phyloP scores from a whole-genome alignment of 352 stramenopile genomes.

The Pythium sp. region DNA sequence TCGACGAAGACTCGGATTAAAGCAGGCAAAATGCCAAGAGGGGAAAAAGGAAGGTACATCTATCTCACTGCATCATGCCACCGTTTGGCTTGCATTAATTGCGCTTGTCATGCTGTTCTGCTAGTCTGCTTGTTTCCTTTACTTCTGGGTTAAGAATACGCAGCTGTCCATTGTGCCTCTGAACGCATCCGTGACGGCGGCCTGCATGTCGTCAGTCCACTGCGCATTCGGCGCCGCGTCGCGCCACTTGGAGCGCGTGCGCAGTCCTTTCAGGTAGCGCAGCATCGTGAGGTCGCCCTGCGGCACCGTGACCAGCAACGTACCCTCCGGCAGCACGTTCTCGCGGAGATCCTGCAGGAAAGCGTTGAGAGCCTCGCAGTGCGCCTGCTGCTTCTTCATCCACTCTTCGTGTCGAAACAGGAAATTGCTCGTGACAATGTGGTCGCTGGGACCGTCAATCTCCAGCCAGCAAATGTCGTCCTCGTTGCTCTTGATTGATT shows the following conservation, averaged over 20 bases:
- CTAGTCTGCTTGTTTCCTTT: slow-evolving; percentile 3
- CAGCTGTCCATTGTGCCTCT: slow-evolving; percentile 69
- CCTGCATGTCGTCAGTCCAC: slow-evolving; percentile 55
- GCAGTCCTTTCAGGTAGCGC: slow-evolving; percentile 69
- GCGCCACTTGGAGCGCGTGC: slow-evolving; percentile 74
- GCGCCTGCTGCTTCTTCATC: slow-evolving; percentile 55
- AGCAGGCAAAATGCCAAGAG: too few species aligned
- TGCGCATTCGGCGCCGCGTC: slow-evolving; percentile 36
- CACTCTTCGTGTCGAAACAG: slow-evolving; percentile 57
- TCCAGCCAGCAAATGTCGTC: slow-evolving; percentile 77
- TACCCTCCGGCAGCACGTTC: slow-evolving; percentile 41
- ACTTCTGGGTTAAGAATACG: slow-evolving; percentile 72
- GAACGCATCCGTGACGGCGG: slow-evolving; percentile 65
- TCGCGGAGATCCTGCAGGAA: slow-evolving; percentile 46
- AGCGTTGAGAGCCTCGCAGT: slow-evolving; percentile 47
- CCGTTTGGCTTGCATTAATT: neutral
- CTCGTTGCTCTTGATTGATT: slow-evolving; percentile 14
- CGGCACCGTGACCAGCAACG: slow-evolving; percentile 62
- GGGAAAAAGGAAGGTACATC: neutral
- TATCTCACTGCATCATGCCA: neutral
- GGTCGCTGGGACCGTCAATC: slow-evolving; percentile 46
- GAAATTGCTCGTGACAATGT: slow-evolving; percentile 48
- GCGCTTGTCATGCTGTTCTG: neutral
- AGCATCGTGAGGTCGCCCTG: slow-evolving; percentile 72
- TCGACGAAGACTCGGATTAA: slow-evolving; percentile 86